phyloP scores from a whole-genome alignment of 2,329 filamentous ascomycete species.

The Penicillium oxalicum region DNA sequence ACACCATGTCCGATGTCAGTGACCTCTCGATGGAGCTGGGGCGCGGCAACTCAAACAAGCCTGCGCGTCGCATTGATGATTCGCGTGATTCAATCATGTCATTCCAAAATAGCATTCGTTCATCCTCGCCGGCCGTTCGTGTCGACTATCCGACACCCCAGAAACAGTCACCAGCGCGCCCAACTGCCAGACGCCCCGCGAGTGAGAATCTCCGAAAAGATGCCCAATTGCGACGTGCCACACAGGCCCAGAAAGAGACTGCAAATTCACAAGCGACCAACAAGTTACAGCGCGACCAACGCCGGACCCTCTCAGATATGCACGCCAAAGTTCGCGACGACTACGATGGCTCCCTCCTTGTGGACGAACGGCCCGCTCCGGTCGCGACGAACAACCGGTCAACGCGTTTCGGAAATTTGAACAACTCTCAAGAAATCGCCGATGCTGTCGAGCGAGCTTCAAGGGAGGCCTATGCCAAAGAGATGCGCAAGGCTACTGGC shows the following conservation, averaged over 20 bases:
- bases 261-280: constrained; percentile 31
- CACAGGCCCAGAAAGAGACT: constrained; percentile 38
- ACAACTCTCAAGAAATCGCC: constrained; percentile 37
- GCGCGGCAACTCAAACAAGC: constrained; percentile 42
- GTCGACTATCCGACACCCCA: constrained; percentile 36
- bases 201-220: constrained; percentile 39
- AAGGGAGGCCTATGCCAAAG: constrained; percentile 29
- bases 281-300: constrained; percentile 34
- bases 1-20: constrained; percentile 28
- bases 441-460: constrained; percentile 37
- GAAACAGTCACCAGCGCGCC: constrained; percentile 29
- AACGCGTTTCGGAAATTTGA: constrained; percentile 51
- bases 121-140: constrained; percentile 37
- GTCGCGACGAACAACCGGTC: constrained; percentile 42
- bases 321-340: constrained; percentile 49
- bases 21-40: constrained; percentile 54
- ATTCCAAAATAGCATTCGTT: constrained; percentile 41
- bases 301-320: constrained; percentile 50
- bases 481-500: constrained; percentile 24
- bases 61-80: constrained; percentile 38
- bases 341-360: constrained; percentile 48
- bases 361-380: constrained; percentile 45
- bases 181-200: constrained; percentile 24
- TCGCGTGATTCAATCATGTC: constrained; percentile 48
- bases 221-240: constrained; percentile 37